These are phyloP conservation scores for Smallanthus sonchifolius DNA, from an alignment of 129 eudicot genomes.

Conservation along the genomic window DNA sequence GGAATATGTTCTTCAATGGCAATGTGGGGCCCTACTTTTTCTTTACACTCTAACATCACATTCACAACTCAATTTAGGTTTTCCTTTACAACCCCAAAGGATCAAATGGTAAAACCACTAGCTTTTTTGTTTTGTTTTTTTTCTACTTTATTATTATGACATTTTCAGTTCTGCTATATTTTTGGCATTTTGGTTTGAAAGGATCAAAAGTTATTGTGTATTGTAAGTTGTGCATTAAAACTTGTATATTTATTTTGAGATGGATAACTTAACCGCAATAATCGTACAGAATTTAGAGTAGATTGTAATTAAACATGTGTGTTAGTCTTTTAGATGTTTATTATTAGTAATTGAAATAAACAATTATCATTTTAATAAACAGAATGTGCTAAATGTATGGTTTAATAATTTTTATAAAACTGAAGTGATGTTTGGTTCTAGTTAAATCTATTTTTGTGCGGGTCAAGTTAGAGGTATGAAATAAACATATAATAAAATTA, in stretches of 20 bases:
- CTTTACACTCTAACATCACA: slow-evolving; percentile 35
- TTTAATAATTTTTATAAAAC: background rate
- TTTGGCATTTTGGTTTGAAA: slow-evolving; percentile 22
- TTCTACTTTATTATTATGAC: background rate
- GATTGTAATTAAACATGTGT: background rate
- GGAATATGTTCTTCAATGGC: slow-evolving; percentile 33
- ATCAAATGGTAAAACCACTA: slow-evolving; percentile 4
- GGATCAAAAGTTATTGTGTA: slow-evolving; percentile 2
- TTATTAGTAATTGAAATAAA: background rate
- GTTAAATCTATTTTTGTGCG: no score
- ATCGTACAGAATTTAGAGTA: background rate
- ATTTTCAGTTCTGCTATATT: slow-evolving; percentile 25
- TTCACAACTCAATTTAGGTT: slow-evolving; percentile 23
- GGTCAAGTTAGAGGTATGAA: no score
- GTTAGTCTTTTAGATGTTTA: background rate
- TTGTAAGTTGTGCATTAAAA: slow-evolving; percentile 4
- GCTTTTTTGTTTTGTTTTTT: background rate
- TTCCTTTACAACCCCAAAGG: slow-evolving; percentile 31
- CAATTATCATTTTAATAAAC: background rate
- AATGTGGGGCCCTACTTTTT: slow-evolving; percentile 29
- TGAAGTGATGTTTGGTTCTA: background rate
- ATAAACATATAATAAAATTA: no score
- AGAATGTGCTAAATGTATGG: background rate
- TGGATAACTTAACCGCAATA: slow-evolving; percentile 2
- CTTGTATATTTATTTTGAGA: background rate